A percentile compares a stretch with the other conserved stretches of the same genome.
These are phyloP conservation scores for Xerocomellus chrysenteron DNA, from an alignment of 768 basidiomycete species.

Conservation along the genomic window DNA sequence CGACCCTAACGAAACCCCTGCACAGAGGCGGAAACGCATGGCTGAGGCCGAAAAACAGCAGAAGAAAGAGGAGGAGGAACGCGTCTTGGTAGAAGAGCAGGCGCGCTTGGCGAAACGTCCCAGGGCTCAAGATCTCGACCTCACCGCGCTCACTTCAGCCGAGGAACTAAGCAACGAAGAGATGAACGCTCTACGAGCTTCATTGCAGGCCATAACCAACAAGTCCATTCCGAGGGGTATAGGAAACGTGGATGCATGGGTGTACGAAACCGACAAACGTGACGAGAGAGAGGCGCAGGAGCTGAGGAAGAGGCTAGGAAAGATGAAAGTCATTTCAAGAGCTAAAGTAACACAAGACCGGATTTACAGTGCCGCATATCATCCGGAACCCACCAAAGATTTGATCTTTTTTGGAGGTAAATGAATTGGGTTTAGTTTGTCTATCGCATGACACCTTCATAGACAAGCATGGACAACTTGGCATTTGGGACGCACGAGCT, in stretches of 20 bases:
- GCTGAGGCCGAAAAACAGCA: conserved; percentile 57
- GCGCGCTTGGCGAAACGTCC: conserved; percentile 65
- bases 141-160: conserved; percentile 49
- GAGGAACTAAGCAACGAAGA: conserved; percentile 49
- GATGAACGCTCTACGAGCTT: conserved; percentile 43
- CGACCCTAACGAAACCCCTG: conserved; percentile 65
- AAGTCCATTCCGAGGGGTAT: conserved; percentile 38
- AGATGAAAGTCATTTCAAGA: conserved; percentile 65
- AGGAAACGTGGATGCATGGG: conserved; percentile 50
- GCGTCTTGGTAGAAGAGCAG: conserved; percentile 59
- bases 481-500: conserved; percentile 85
- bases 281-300: conserved; percentile 50
- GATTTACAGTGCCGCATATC: conserved; percentile 77
- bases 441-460: conserved; percentile 1
- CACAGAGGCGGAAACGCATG: conserved; percentile 65
- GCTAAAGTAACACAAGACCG: conserved; percentile 79
- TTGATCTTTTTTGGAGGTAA: conserved; percentile 84
- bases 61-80: conserved; percentile 60
- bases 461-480: conserved; percentile 84
- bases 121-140: conserved; percentile 63
- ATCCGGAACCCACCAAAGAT: conserved; percentile 78
- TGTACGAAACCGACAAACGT: conserved; percentile 45
- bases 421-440: neutral
- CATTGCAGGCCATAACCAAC: conserved; percentile 43
- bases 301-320: conserved; percentile 52